These are phyloP conservation scores for Clonostachys chloroleuca DNA, from an alignment of 2,329 filamentous ascomycete genomes.

Conservation along the genomic window DNA sequence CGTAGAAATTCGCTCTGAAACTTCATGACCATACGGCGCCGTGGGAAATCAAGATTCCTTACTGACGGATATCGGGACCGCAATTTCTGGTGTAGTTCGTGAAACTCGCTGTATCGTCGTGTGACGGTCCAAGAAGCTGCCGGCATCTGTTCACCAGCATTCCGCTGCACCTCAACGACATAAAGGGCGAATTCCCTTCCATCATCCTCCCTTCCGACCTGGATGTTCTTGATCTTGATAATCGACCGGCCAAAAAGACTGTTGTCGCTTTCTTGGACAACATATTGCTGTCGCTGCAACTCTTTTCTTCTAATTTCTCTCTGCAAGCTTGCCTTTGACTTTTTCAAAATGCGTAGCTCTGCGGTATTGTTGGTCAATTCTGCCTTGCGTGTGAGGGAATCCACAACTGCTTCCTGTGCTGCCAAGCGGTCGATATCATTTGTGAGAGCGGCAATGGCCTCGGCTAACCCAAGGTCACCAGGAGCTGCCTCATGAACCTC, in stretches of 20 bases:
- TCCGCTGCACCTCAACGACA: slow-evolving; percentile 83
- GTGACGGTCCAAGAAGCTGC: slow-evolving; percentile 92
- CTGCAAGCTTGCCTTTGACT: slow-evolving; percentile 90
- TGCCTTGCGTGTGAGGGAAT: slow-evolving; percentile 88
- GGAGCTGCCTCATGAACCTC: slow-evolving; percentile 92
- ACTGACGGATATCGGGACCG: slow-evolving; percentile 83
- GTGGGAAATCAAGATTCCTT: slow-evolving; percentile 84
- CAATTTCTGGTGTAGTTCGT: slow-evolving; percentile 87
- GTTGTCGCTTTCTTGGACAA: slow-evolving; percentile 96
- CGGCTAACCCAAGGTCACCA: slow-evolving; percentile 86
- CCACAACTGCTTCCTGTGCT: slow-evolving; percentile 85
- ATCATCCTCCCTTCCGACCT: slow-evolving; percentile 87
- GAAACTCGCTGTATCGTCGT: slow-evolving; percentile 95
- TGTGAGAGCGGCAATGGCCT: slow-evolving; percentile 85
- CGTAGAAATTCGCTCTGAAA: slow-evolving; percentile 93
- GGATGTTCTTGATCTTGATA: slow-evolving; percentile 86
- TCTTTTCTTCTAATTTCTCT: slow-evolving; percentile 92
- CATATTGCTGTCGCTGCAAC: slow-evolving; percentile 93
- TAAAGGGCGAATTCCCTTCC: slow-evolving; percentile 93
- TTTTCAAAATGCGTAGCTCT: slow-evolving; percentile 84
- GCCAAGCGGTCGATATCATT: slow-evolving; percentile 85
- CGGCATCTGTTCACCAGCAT: slow-evolving; percentile 92
- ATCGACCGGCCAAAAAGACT: slow-evolving; percentile 90
- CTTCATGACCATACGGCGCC: slow-evolving; percentile 91
- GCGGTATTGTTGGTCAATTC: slow-evolving; percentile 96